phyloP scores from a whole-genome alignment of 1,284 basidiomycete genomes.

The Cutaneotrichosporon cutaneum region DNA sequence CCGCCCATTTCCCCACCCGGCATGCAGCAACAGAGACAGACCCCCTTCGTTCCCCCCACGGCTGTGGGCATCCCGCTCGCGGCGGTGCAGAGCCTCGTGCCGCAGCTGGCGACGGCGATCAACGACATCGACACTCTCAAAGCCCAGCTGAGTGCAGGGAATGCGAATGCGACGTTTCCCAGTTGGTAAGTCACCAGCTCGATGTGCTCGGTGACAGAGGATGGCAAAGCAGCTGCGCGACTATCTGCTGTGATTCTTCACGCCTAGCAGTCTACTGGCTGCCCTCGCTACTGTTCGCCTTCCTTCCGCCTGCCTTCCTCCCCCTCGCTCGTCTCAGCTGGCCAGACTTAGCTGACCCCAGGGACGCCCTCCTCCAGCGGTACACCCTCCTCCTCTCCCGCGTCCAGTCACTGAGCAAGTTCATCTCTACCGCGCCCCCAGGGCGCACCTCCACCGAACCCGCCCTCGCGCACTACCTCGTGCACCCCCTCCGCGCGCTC shows the following conservation, averaged over 20 bases:
- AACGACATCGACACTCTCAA: conserved; percentile 46
- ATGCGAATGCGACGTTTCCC: conserved; percentile 38
- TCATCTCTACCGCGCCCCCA: conserved; percentile 26
- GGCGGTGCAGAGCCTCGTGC: conserved; percentile 39
- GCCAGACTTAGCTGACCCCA: conserved; percentile 17
- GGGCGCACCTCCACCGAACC: neutral
- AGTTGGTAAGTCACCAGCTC: conserved; percentile 42
- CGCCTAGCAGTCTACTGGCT: too few species aligned
- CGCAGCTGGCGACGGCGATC: conserved; percentile 44
- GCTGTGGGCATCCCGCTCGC: conserved; percentile 34
- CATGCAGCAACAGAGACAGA: neutral
- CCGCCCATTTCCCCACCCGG: neutral
- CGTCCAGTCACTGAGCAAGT: conserved; percentile 35
- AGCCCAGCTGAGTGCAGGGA: conserved; percentile 34
- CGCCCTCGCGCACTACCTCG: conserved; percentile 29
- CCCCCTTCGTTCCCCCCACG: conserved; percentile 29
- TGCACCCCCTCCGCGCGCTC: conserved; percentile 43
- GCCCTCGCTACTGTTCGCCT: too few species aligned
- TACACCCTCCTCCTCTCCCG: conserved; percentile 45
- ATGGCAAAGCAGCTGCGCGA: too few species aligned
- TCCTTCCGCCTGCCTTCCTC: neutral
- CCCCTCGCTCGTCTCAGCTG: neutral
- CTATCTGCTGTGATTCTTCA: too few species aligned
- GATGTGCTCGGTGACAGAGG: neutral
- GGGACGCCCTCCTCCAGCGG: conserved; percentile 44